Conservation (phyloP, 805 yeast genomes). For the Nakazawaea ishiwadae region DNA sequence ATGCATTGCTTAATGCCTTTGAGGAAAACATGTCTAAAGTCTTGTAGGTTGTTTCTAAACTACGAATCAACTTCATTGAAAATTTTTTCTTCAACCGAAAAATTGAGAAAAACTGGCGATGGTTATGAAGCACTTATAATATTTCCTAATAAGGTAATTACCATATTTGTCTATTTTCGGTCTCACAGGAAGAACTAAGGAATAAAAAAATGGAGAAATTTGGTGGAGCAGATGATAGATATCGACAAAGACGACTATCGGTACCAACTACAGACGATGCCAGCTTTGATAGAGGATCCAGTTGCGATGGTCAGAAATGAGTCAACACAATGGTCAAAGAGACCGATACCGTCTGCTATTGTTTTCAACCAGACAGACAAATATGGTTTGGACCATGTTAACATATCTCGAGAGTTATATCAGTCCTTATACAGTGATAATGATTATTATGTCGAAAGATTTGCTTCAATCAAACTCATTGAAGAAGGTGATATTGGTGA, state of each 20-base stretch:
- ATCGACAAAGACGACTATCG: too few relatives aligned
- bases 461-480: constrained; percentile 17
- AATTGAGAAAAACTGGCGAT: not conserved
- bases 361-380: constrained; percentile 3
- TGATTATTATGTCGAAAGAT: constrained; percentile 2
- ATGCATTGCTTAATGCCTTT: constrained; percentile 2
- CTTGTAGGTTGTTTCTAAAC: not conserved
- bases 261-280: too few relatives aligned
- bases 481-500: constrained; percentile 21
- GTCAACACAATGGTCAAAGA: not conserved
- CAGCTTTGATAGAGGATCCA: constrained; percentile 1
- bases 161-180: too few relatives aligned
- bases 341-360: constrained; percentile 15
- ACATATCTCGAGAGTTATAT: constrained; percentile 8
- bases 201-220: too few relatives aligned
- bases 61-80: not conserved
- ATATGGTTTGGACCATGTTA: constrained; percentile 5
- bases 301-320: too few relatives aligned
- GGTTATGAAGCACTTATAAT: constrained; percentile 7
- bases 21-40: not conserved
- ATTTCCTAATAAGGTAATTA: not conserved
- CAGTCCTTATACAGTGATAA: not conserved
- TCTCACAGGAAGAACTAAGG: too few relatives aligned
- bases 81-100: not conserved
- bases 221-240: too few relatives aligned